Percentiles rank a stretch among this genome's conserved stretches.
phyloP scores from a whole-genome alignment of 2,329 filamentous ascomycete species.

The Talaromyces amestolkiae region DNA sequence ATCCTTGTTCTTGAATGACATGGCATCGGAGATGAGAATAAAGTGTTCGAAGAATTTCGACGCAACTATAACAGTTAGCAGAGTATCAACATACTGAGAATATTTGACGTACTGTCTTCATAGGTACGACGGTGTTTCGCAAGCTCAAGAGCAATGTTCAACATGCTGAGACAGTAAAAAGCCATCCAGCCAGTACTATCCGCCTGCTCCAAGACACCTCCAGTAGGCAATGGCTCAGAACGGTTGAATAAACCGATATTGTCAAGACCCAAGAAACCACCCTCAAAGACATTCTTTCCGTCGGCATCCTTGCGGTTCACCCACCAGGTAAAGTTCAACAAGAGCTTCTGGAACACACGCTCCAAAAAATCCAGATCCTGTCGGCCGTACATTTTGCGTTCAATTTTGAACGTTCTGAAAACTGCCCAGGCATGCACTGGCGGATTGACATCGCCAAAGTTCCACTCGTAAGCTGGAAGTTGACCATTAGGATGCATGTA shows the following conservation, averaged over 20 bases:
- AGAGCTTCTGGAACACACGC: slow-evolving; percentile 90
- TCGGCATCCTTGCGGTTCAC: slow-evolving; percentile 93
- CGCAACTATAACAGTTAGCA: slow-evolving; percentile 57
- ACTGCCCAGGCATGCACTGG: slow-evolving; percentile 95
- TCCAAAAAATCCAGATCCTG: slow-evolving; percentile 95
- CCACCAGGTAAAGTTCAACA: slow-evolving; percentile 99
- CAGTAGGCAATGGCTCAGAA: slow-evolving; percentile 89
- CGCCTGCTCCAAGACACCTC: slow-evolving; percentile 89
- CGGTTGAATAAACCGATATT: slow-evolving; percentile 98
- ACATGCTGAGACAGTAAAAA: slow-evolving; percentile 93
- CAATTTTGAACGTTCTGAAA: slow-evolving; percentile 96
- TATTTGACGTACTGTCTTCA: slow-evolving; percentile 63
- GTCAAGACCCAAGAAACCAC: slow-evolving; percentile 90
- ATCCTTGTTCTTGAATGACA: slow-evolving; percentile 76
- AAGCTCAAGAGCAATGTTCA: slow-evolving; percentile 92
- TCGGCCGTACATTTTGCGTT: slow-evolving; percentile 92
- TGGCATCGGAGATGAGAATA: slow-evolving; percentile 94
- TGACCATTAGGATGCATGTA: slow-evolving; percentile 98
- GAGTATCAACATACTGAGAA: slow-evolving; percentile 14
- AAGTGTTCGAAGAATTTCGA: slow-evolving; percentile 99
- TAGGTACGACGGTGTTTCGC: slow-evolving; percentile 94
- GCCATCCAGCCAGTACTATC: slow-evolving; percentile 99
- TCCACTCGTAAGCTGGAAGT: slow-evolving; percentile 92
- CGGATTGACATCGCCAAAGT: slow-evolving; percentile 95
- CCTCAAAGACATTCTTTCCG: slow-evolving; percentile 96